phyloP scores from a whole-genome alignment of 805 yeast genomes.

The Ogataea allantospora region DNA sequence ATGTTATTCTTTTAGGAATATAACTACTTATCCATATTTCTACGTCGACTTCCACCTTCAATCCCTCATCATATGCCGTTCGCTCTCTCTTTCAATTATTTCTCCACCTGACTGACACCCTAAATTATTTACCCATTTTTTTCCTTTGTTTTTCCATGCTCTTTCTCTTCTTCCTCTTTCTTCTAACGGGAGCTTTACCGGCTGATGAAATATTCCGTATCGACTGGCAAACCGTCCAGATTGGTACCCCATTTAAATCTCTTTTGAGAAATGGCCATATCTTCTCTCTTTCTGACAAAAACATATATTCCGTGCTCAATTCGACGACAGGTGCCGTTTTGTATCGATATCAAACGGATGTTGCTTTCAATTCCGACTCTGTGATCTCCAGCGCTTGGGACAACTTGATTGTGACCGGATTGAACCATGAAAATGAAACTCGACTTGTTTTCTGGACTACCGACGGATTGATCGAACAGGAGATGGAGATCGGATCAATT shows the following conservation, averaged over 20 bases:
- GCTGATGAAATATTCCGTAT: slow-evolving; percentile 52
- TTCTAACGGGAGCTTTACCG: slow-evolving; percentile 15
- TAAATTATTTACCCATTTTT: neutral
- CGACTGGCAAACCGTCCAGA: slow-evolving; percentile 53
- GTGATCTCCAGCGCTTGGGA: slow-evolving; percentile 13
- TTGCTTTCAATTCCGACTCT: slow-evolving; percentile 10
- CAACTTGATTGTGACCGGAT: slow-evolving; percentile 14
- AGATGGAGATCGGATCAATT: slow-evolving; percentile 15
- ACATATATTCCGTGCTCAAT: slow-evolving; percentile 29
- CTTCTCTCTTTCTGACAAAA: slow-evolving; percentile 28
- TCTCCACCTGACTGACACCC: neutral
- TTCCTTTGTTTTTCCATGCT: slow-evolving; percentile 3
- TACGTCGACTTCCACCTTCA: neutral
- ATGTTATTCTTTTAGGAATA: too few species aligned
- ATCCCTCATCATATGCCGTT: neutral
- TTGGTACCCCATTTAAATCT: slow-evolving; percentile 38
- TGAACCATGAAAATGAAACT: slow-evolving; percentile 18
- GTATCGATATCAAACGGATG: slow-evolving; percentile 33
- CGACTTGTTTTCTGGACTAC: slow-evolving; percentile 22
- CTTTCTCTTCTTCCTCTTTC: slow-evolving; percentile 9
- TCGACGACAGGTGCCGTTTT: slow-evolving; percentile 26
- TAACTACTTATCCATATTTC: neutral
- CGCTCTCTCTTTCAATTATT: neutral
- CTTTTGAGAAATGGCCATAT: slow-evolving; percentile 19
- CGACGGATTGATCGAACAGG: slow-evolving; percentile 19